Evolutionary conservation across 306 rosid genomes (phyloP), one percentile per base, ranked within the genome.

Genomic region (Gleditsia sinensis): DNA sequence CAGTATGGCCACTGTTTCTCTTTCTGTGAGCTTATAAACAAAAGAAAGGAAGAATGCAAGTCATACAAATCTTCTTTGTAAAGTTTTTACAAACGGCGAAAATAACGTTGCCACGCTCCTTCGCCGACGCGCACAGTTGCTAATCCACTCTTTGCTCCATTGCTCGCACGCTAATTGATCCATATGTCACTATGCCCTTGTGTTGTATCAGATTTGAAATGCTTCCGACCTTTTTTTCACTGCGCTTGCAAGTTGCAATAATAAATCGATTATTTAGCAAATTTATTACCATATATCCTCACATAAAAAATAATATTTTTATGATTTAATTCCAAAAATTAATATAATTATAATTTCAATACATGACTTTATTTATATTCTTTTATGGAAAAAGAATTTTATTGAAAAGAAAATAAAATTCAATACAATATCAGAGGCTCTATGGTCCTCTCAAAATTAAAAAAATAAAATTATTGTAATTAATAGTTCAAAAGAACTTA

Each of bases 11-110:
- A 9, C 50, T 33, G 72, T 60, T 28, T 72, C 27, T 56, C 61
- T 76, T 28, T 59, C 48, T 77, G 7, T 37, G 19, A 21, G 4
- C 46, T 60, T 9, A 32, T 63, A 39, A 66, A 80, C 59, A 56
- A 65, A 24, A n/a, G 16, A 48, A 11, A 25, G 19, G 68, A 30
- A 20, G 80, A 64, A 60, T 27, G 76, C 77, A 75, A 72, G 88
- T 79, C 88, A 84, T 72, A 50, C 75, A 74, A 56, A 78, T 36
- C 75, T 71, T 25, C 68, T 49, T 61, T 57, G 74, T 72, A 48
- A 68, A 61, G 82, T 12, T n/a, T 24, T 40, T 28, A n/a, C 9
- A 19, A 55, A 61, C 11, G 39, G 49, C 17, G 30, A 27, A 68
- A 67, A 39, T 19, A 9, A 12, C 13, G 4, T 16, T 24, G 5